Percentiles rank a stretch among this genome's conserved stretches.
phyloP scores from a whole-genome alignment of 768 basidiomycete genomes.

The Psilocybe azurescens region DNA sequence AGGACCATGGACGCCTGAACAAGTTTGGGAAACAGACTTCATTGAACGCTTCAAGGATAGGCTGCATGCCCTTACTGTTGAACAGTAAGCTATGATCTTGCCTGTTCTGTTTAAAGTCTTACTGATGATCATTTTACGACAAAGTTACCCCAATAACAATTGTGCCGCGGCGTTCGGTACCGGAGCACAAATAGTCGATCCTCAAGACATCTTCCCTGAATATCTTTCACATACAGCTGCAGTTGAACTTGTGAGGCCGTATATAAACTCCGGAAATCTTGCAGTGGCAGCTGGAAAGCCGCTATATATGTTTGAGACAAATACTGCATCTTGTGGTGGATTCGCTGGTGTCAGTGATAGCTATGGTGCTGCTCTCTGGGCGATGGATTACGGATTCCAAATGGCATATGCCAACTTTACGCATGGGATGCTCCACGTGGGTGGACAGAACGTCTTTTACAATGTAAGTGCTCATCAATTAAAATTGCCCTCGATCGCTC shows the following conservation, averaged over 20 bases:
- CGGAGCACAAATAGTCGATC: conserved; percentile 40
- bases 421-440: conserved; percentile 60
- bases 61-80: conserved; percentile 54
- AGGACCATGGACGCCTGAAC: conserved; percentile 48
- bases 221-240: conserved; percentile 69
- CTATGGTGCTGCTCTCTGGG: conserved; percentile 72
- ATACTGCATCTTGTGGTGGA: conserved; percentile 72
- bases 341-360: conserved; percentile 66
- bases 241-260: conserved; percentile 51
- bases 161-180: conserved; percentile 51
- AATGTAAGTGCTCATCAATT: conserved; percentile 49
- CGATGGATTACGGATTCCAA: conserved; percentile 65
- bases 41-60: conserved; percentile 46
- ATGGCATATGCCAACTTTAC: conserved; percentile 65
- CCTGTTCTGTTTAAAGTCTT: not conserved
- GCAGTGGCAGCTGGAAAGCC: conserved; percentile 50
- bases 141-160: conserved; percentile 56
- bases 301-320: conserved; percentile 75
- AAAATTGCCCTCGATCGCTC: not conserved
- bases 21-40: conserved; percentile 57
- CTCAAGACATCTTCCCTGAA: conserved; percentile 51
- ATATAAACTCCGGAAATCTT: conserved; percentile 51
- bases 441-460: conserved; percentile 72
- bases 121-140: not conserved
- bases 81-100: conserved; percentile 46